Conservation (phyloP, 345 rosid species). For the Citrus mangshanensis region DNA sequence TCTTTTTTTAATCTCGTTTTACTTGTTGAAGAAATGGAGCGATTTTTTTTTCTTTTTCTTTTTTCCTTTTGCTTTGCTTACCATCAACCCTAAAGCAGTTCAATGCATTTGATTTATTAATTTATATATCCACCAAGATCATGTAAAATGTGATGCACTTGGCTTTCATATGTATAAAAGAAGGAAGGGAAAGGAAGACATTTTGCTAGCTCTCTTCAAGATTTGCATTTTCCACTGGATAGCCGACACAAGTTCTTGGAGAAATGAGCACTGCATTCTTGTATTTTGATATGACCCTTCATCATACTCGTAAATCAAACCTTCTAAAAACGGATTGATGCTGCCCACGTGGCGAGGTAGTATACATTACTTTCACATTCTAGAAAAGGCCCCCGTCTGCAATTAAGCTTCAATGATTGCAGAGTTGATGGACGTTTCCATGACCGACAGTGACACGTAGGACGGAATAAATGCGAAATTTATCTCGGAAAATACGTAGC, state of each 20-base stretch:
- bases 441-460: constrained; percentile 33
- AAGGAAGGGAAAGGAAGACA: neutral
- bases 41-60: neutral
- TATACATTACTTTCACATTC: neutral
- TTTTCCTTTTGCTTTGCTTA: constrained; percentile 8
- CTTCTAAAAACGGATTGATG: neutral
- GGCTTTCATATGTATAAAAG: no score
- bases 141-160: neutral
- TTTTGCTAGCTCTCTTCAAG: neutral
- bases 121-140: neutral
- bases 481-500: constrained; percentile 18
- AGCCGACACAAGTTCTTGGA: constrained; percentile 20
- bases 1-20: no score
- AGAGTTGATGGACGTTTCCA: constrained; percentile 6
- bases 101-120: neutral
- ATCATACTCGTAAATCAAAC: no score
- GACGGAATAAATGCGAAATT: neutral
- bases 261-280: neutral
- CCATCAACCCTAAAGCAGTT: neutral
- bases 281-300: neutral
- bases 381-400: neutral
- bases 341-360: neutral
- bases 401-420: constrained; percentile 18
- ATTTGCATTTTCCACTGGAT: neutral
- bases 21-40: neutral